Percentiles rank a stretch among this genome's conserved stretches.
Evolutionary conservation across 2,329 filamentous ascomycete species (phyloP).

Genomic region (Aspergillus sp.): DNA sequence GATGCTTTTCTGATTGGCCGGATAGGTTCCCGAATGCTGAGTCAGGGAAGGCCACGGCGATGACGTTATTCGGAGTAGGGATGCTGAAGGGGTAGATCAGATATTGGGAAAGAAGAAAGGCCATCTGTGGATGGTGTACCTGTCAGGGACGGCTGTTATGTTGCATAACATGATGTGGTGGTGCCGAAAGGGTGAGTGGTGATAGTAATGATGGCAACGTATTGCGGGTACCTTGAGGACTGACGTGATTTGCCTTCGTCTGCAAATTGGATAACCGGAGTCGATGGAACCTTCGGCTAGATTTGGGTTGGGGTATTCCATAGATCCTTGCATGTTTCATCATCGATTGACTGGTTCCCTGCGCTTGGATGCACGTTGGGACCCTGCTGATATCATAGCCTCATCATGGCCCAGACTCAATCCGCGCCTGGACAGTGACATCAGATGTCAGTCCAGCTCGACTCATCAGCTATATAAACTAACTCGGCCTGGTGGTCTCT

Average conservation of each 20-base stretch:
- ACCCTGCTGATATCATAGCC: conserved; percentile 16
- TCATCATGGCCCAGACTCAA: conserved; percentile 9
- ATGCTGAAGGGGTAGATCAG: neutral
- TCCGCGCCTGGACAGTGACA: conserved; percentile 9
- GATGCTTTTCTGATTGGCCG: neutral
- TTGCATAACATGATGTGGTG: neutral
- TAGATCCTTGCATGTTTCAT: neutral
- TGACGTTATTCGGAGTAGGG: neutral
- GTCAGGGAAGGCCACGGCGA: neutral
- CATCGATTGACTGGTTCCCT: neutral
- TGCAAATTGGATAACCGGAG: neutral
- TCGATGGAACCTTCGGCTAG: neutral
- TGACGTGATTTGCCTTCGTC: neutral
- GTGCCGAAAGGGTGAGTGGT: neutral
- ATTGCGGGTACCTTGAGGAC: neutral
- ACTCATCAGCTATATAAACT: conserved; percentile 2
- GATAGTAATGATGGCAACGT: too few species aligned
- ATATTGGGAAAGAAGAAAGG: neutral
- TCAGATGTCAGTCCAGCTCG: neutral
- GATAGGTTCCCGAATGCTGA: neutral
- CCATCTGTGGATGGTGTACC: neutral
- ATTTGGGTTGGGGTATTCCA: neutral
- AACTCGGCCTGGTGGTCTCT: neutral
- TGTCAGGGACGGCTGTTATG: too few species aligned
- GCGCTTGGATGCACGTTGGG: neutral